Conservation (phyloP, 2,329 filamentous ascomycete genomes). For the Hypoxylon sp. region DNA sequence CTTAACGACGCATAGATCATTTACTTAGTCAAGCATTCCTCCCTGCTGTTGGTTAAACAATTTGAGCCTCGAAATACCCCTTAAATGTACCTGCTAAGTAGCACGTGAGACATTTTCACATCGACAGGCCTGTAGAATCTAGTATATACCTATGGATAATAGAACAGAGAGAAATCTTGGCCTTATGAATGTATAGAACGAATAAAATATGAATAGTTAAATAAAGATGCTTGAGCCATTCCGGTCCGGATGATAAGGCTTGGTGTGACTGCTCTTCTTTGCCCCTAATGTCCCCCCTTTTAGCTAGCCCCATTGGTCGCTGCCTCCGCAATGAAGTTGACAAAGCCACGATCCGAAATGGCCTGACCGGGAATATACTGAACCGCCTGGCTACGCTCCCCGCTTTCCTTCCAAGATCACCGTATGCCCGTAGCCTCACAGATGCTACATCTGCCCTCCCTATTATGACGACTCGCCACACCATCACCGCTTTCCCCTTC, state of each 20-base stretch:
- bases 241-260: conserved; percentile 7
- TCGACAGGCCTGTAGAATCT: too few relatives aligned
- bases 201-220: too few relatives aligned
- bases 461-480: conserved; percentile 12
- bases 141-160: too few relatives aligned
- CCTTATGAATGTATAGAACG: too few relatives aligned
- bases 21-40: background rate
- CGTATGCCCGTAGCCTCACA: conserved; percentile 28
- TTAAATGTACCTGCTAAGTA: background rate
- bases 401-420: conserved; percentile 24
- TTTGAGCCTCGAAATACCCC: background rate
- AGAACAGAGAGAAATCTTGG: too few relatives aligned
- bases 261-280: conserved; percentile 1
- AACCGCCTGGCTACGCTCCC: conserved; percentile 4
- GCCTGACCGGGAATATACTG: conserved; percentile 8
- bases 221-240: too few relatives aligned
- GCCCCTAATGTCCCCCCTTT: background rate
- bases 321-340: conserved; percentile 10
- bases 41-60: background rate
- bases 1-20: background rate
- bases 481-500: conserved; percentile 15
- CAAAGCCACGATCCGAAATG: conserved; percentile 2
- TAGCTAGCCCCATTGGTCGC: background rate
- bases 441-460: conserved; percentile 2
- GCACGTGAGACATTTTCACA: too few relatives aligned